These are phyloP conservation scores for Pichia scutulata DNA, from an alignment of 805 yeast species.

Conservation along the genomic window DNA sequence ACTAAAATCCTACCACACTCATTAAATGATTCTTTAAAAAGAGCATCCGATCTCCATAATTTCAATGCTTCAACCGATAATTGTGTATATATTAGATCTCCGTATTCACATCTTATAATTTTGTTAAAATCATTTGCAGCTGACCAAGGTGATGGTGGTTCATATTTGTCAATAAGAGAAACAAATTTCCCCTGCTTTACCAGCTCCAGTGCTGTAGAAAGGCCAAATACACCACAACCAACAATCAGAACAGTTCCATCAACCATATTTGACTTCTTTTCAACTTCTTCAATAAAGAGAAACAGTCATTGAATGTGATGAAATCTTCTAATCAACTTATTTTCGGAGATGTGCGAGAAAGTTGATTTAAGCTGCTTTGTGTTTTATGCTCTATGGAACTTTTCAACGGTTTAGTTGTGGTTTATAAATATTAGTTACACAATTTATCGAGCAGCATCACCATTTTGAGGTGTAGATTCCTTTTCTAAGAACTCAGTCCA, in stretches of 20 bases:
- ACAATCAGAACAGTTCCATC: conserved; percentile 14
- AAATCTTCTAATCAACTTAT: neutral
- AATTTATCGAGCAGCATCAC: neutral
- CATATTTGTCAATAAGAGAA: conserved; percentile 31
- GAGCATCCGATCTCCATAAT: conserved; percentile 29
- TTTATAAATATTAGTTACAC: neutral
- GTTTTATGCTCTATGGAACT: too few relatives aligned
- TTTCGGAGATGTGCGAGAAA: neutral
- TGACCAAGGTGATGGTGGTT: conserved; percentile 38
- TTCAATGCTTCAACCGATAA: conserved; percentile 37
- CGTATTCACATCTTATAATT: conserved; percentile 41
- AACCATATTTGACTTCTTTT: neutral
- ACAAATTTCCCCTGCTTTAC: conserved; percentile 22
- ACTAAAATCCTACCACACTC: conserved; percentile 36
- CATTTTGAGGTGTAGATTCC: conserved; percentile 41
- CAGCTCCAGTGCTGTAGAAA: conserved; percentile 34
- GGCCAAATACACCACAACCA: conserved; percentile 39
- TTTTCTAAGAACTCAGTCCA: conserved; percentile 79
- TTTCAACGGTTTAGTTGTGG: neutral
- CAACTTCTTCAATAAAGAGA: neutral
- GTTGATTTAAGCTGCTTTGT: too few relatives aligned
- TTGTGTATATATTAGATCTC: conserved; percentile 32
- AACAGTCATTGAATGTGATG: too few relatives aligned
- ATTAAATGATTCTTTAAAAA: conserved; percentile 26
- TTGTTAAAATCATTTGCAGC: conserved; percentile 43